Base-by-base conservation (phyloP, 2,329 filamentous ascomycete genomes). In the Ramularia collo-cygni region DNA sequence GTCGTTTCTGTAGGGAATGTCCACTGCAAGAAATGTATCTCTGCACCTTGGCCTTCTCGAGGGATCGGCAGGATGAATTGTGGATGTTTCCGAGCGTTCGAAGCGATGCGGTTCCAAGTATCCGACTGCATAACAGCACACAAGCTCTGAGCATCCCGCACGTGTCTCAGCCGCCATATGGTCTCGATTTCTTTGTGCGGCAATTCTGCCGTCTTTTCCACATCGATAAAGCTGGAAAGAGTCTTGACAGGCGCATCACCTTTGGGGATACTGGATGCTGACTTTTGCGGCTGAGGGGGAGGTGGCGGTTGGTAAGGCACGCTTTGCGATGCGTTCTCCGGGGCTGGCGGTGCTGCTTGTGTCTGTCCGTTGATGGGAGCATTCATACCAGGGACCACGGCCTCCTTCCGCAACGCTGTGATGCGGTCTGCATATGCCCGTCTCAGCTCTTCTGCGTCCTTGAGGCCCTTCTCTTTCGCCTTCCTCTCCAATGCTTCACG, bases 1-100 rank as follows among this genome's bases (percentile, higher is more conserved):
- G 70, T 72, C 2, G 72, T 65, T 2, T 72, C 69, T 0, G 79
- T 74, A 44, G 94, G 89, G 64, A 95, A 95, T 0, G 84, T 85
- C 87, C 93, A 98, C 65, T 98, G 90, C 47, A 98, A 66, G 64
- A 94, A 95, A 66, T 98, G 92, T 32, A 98, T 88, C 64, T 96
- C 92, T 33, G 88, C 86, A 37, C 85, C 86, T 46, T 76, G 69
- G 3, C 65, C 65, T 46, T 64, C 63, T 34, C 76, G 85, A 50
- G 85, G 85, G 5, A 96, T 75, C 0, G 92, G 92, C 1, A 98
- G 76, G 40, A 98, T 82, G 67, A 98, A 98, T 54, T 88, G 82
- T 10, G 92, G 92, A 61, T 90, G 77, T 37, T 70, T 70, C 48
- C 78, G 79, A 10, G 89, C 92, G 2, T 79, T 78, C 0, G 67